A percentile compares a stretch with the other conserved stretches of the same genome.
Conservation (phyloP, 139 green algal species). For the Closterium sp. region DNA sequence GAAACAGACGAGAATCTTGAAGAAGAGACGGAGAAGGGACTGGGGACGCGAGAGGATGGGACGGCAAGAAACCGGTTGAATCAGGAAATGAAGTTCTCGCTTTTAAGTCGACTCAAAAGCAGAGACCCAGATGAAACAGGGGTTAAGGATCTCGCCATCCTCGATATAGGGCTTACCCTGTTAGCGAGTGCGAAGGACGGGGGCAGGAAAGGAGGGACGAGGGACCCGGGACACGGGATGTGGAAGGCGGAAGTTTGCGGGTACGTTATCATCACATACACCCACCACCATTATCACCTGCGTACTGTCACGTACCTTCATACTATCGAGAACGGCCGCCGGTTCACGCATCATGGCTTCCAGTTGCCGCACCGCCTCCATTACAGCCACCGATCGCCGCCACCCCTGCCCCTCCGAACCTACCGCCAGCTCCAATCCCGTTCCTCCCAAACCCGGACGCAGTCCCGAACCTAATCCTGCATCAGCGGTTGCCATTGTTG, state of each 20-base stretch:
- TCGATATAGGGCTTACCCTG: background rate
- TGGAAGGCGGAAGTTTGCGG: background rate
- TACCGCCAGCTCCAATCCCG: background rate
- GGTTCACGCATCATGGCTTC: background rate
- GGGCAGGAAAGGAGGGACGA: no score
- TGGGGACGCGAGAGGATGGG: no score
- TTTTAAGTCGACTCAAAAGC: no score
- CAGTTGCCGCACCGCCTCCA: background rate
- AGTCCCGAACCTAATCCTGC: background rate
- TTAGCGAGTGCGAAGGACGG: background rate
- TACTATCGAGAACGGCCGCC: background rate
- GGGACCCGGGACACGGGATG: background rate
- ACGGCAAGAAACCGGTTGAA: no score
- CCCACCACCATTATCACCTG: background rate
- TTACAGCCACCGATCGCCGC: background rate
- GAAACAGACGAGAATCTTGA: no score
- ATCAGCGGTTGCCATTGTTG: background rate
- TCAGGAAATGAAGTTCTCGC: no score
- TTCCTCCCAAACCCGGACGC: background rate
- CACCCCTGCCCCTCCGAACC: background rate
- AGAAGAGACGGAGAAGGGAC: no score
- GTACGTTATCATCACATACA: no score
- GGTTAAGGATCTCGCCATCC: no score
- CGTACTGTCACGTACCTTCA: background rate
- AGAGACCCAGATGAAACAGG: no score